Evolutionary conservation across 2,329 filamentous ascomycete species (phyloP).

Genomic region (Colletotrichum caudatum): DNA sequence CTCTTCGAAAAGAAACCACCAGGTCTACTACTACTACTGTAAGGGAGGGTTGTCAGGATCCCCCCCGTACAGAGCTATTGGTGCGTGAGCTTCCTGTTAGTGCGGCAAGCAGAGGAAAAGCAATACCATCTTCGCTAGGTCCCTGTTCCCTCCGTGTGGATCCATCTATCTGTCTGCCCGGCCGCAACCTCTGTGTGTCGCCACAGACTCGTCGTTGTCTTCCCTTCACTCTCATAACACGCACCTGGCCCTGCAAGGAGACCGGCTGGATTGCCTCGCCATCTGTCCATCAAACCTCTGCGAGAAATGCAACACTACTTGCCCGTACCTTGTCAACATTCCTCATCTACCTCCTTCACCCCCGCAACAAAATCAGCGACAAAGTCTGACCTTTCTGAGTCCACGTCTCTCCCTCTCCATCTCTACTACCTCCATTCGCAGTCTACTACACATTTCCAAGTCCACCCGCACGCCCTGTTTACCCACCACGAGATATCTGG

Average conservation of each 20-base stretch:
- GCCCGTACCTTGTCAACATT: conserved; percentile 37
- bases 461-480: conserved; percentile 17
- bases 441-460: conserved; percentile 20
- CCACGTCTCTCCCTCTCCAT: conserved; percentile 40
- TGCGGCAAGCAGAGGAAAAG: conserved; percentile 43
- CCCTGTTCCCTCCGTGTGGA: conserved; percentile 40
- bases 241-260: conserved; percentile 36
- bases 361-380: conserved; percentile 44
- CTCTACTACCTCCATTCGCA: conserved; percentile 31
- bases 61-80: conserved; percentile 40
- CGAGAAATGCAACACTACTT: conserved; percentile 42
- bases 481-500: conserved; percentile 15
- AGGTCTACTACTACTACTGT: conserved; percentile 40
- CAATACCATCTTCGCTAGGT: conserved; percentile 38
- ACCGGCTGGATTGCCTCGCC: conserved; percentile 15
- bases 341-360: conserved; percentile 42
- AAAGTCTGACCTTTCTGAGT: conserved; percentile 43
- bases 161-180: conserved; percentile 27
- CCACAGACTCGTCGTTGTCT: conserved; percentile 37
- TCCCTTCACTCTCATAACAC: conserved; percentile 33
- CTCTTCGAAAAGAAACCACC: conserved; percentile 42
- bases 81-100: conserved; percentile 41
- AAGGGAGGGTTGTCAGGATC: conserved; percentile 41
- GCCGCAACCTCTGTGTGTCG: conserved; percentile 31
- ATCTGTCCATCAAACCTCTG: conserved; percentile 36